phyloP scores from a whole-genome alignment of 2,329 filamentous ascomycete species.

The Botrytis hyacinthi region DNA sequence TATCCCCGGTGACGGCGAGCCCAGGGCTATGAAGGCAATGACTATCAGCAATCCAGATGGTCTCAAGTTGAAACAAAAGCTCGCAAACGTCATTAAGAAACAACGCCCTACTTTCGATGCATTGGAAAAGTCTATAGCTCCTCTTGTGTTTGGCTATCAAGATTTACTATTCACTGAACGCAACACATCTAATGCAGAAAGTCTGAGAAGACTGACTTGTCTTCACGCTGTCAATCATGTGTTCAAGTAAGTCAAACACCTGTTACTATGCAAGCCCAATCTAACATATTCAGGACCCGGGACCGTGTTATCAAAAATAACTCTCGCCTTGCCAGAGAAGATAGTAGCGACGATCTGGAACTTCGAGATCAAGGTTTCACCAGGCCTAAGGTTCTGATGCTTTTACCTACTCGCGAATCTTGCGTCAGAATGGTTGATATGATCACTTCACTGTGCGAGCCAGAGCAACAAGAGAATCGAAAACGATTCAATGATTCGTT shows the following conservation, averaged over 20 bases:
- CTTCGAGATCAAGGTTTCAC: slow-evolving; percentile 94
- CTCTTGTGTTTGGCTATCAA: slow-evolving; percentile 75
- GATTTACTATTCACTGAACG: slow-evolving; percentile 77
- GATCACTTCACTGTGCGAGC: slow-evolving; percentile 72
- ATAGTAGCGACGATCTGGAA: slow-evolving; percentile 64
- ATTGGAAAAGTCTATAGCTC: slow-evolving; percentile 63
- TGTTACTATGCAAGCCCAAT: background rate
- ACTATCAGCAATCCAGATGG: slow-evolving; percentile 42
- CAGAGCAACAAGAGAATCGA: slow-evolving; percentile 92
- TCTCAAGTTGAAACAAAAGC: slow-evolving; percentile 68
- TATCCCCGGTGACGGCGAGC: slow-evolving; percentile 45
- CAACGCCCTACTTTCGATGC: slow-evolving; percentile 57
- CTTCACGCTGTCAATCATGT: slow-evolving; percentile 90
- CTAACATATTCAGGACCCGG: slow-evolving; percentile 58
- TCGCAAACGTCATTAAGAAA: slow-evolving; percentile 54
- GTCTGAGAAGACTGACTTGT: slow-evolving; percentile 69
- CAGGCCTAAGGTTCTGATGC: slow-evolving; percentile 85
- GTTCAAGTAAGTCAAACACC: slow-evolving; percentile 61
- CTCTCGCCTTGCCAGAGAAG: slow-evolving; percentile 67
- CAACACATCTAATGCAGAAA: slow-evolving; percentile 64
- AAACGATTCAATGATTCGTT: slow-evolving; percentile 89
- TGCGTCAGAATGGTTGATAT: slow-evolving; percentile 76
- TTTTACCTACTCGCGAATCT: slow-evolving; percentile 84
- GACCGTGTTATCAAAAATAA: slow-evolving; percentile 94
- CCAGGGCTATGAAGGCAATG: slow-evolving; percentile 29